Base-by-base conservation (phyloP, 2,329 filamentous ascomycete genomes). In the Zopfia rhizophila region DNA sequence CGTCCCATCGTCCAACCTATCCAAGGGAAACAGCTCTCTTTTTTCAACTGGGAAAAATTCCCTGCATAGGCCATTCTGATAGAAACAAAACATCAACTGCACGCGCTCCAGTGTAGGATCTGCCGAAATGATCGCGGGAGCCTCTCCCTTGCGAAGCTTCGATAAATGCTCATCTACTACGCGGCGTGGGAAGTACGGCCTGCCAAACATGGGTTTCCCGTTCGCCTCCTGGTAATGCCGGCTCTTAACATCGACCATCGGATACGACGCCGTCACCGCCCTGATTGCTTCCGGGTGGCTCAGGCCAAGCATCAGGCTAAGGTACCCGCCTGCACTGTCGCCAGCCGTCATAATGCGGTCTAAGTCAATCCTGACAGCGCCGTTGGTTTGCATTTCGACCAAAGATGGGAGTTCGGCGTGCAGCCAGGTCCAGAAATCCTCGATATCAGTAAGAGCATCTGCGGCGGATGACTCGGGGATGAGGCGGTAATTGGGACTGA, bases 401-500 rank as follows among this genome's bases (percentile, higher is more conserved):
- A 24, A 45, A 0, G n/a, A 10, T 1, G 43, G 33, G 2, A 63
- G 57, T n/a, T 48, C 47, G 7, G 37, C 52, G 28, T 58, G 47
- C 6, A 75, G 33, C 77, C 77, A 80, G 11, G 47, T 38, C 72
- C 73, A 79, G 50, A 78, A 74, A 48, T 76, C 72, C 12, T 61
- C 46, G 4, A 79, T 38, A 53, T 80, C 78, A 5, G 70, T 59
- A 24, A 78, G 63, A 40, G 78, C 72, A 22, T 78, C 72, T 2
- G 56, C 28, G 18, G 72, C 72, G 13, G 52, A 72, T 23, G 70
- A 61, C 45, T 78, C 76, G n/a, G 77, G 77, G 13, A 78, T 49
- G 5, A 80, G 71, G 6, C 76, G 75, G 60, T 80, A 77, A 52
- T 77, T 71, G 0, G 75, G 70, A 2, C 67, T 65, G 12, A 80